Evolutionary conservation across 225 moss, liverwort and hornwort species (phyloP).

Genomic region (Bryoerythrophyllum caledonicum): DNA sequence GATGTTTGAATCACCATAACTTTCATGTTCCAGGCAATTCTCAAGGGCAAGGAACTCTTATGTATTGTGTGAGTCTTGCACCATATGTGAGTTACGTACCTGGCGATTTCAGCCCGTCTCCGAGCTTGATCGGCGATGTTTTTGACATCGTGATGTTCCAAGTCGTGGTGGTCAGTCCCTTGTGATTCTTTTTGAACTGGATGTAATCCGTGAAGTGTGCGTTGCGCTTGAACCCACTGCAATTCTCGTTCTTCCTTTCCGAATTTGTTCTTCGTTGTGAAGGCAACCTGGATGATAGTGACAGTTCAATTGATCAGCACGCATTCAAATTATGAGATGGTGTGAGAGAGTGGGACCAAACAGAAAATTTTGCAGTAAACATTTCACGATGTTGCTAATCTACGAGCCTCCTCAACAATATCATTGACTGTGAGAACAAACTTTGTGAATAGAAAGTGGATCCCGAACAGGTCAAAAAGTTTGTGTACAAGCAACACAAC

Average conservation of each 20-base stretch:
- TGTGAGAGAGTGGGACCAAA: background rate
- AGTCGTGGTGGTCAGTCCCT: constrained; percentile 26
- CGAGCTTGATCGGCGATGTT: constrained; percentile 41
- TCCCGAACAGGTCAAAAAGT: background rate
- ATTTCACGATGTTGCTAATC: background rate
- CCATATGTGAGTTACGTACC: constrained; percentile 7
- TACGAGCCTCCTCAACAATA: background rate
- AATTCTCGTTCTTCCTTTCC: constrained; percentile 74
- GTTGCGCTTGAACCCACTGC: constrained; percentile 77
- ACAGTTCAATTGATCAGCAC: background rate
- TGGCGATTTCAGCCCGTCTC: constrained; percentile 46
- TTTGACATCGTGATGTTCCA: constrained; percentile 35
- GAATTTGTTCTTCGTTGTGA: constrained; percentile 65
- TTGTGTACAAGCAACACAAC: background rate
- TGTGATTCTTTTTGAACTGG: constrained; percentile 37
- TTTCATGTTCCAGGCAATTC: too few relatives aligned
- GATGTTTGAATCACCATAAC: background rate
- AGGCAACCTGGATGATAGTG: constrained; percentile 49
- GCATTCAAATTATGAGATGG: background rate
- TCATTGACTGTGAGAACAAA: background rate
- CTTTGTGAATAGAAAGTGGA: background rate
- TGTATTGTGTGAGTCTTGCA: background rate
- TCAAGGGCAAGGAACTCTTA: background rate
- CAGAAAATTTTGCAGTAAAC: background rate
- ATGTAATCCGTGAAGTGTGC: constrained; percentile 72